These are phyloP conservation scores for Penicillium hordei DNA, from an alignment of 2,329 filamentous ascomycete genomes.

Conservation along the genomic window DNA sequence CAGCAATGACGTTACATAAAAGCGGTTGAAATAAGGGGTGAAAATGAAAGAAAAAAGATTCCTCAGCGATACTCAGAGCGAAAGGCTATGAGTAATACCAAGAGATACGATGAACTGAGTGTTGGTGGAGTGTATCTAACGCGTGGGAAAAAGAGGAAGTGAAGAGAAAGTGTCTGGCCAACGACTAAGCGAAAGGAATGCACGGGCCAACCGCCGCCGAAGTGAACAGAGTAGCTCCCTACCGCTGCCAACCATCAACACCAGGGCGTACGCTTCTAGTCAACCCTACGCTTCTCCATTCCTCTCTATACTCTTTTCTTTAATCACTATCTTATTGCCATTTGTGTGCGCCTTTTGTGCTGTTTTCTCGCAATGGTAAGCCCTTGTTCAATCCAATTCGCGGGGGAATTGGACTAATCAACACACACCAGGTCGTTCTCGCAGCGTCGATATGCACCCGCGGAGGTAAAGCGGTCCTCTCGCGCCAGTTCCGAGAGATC, in stretches of 20 bases:
- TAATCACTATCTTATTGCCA: background rate
- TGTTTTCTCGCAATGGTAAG: conserved; percentile 30
- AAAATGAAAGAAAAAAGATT: background rate
- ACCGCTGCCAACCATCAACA: conserved; percentile 17
- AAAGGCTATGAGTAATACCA: background rate
- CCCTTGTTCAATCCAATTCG: background rate
- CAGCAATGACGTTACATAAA: conserved; percentile 12
- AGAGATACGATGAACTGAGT: background rate
- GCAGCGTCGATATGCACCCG: conserved; percentile 98
- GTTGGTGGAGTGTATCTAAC: background rate
- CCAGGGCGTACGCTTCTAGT: conserved; percentile 17
- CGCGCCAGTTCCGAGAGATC: conserved; percentile 97
- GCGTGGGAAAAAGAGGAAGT: conserved; percentile 10
- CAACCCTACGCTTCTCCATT: conserved; percentile 17
- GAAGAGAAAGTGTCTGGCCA: conserved; percentile 11
- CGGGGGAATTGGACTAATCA: conserved; percentile 18
- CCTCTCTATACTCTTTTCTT: background rate
- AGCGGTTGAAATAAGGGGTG: background rate
- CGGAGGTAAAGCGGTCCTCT: conserved; percentile 96
- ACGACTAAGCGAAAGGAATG: conserved; percentile 41
- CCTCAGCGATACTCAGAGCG: background rate
- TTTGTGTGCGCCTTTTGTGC: background rate
- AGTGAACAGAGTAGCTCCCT: conserved; percentile 44
- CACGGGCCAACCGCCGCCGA: conserved; percentile 36
- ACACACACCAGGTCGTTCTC: conserved; percentile 76